Conservation (phyloP, 1,284 basidiomycete genomes). For the Heimioporus retisporus region DNA sequence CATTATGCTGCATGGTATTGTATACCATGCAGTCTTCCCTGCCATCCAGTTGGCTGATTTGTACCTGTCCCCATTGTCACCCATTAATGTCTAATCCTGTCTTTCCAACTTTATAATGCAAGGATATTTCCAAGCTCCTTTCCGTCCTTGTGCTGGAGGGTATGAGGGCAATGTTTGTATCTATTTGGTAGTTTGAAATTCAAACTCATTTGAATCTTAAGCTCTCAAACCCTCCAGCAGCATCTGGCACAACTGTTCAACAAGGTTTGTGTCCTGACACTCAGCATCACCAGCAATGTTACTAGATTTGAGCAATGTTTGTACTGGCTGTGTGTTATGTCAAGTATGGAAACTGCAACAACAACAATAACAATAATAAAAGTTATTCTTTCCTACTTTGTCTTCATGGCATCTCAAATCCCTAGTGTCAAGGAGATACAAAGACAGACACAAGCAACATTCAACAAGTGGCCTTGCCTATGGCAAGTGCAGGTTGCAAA, state of each 20-base stretch:
- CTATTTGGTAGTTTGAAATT: not conserved
- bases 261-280: not conserved
- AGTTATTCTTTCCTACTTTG: conserved; percentile 15
- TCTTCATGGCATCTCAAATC: not conserved
- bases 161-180: not conserved
- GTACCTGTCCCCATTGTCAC: no score
- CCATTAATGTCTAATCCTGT: no score
- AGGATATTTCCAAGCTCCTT: not conserved
- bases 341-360: conserved; percentile 4
- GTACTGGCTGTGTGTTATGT: not conserved
- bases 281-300: not conserved
- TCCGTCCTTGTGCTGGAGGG: conserved; percentile 1
- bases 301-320: not conserved
- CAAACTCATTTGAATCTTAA: not conserved
- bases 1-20: no score
- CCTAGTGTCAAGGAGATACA: conserved; percentile 2
- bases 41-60: no score
- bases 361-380: conserved; percentile 8
- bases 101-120: no score
- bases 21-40: no score
- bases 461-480: not conserved
- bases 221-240: conserved; percentile 9
- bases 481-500: not conserved
- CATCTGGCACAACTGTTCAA: not conserved
- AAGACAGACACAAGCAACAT: not conserved